Conservation (phyloP, 2,329 filamentous ascomycete species). For the Xylogone sp. region DNA sequence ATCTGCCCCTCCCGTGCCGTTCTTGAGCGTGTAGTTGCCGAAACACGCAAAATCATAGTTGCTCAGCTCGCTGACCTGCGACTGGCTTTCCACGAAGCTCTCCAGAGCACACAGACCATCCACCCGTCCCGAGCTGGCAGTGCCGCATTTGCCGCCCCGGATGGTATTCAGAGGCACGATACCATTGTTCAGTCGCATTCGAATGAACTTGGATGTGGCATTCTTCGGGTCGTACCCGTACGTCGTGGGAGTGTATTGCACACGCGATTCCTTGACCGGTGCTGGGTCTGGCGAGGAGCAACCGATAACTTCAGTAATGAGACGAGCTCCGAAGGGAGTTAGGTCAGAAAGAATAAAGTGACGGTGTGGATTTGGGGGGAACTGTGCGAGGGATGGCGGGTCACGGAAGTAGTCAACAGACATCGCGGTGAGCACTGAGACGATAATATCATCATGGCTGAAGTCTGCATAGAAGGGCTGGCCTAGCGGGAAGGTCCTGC, state of each 20-base stretch:
- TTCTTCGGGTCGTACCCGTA: conserved; percentile 41
- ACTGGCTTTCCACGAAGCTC: conserved; percentile 38
- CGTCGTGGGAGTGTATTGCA: conserved; percentile 37
- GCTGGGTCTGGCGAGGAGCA: conserved; percentile 38
- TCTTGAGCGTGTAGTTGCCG: conserved; percentile 40
- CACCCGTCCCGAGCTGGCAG: conserved; percentile 27
- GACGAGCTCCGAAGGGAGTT: conserved; percentile 50
- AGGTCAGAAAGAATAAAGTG: conserved; percentile 46
- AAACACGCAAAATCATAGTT: conserved; percentile 47
- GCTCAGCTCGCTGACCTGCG: conserved; percentile 31
- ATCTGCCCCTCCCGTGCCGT: conserved; percentile 34
- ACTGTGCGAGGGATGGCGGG: conserved; percentile 37
- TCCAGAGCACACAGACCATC: conserved; percentile 42
- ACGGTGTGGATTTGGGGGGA: conserved; percentile 38
- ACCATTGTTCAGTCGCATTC: conserved; percentile 46
- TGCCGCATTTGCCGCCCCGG: conserved; percentile 39
- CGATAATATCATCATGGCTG: conserved; percentile 84
- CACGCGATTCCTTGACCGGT: conserved; percentile 33
- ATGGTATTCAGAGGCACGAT: conserved; percentile 44
- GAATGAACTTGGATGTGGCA: conserved; percentile 42
- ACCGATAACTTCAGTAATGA: conserved; percentile 53
- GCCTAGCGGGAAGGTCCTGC: conserved; percentile 67
- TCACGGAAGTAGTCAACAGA: conserved; percentile 51
- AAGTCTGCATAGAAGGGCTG: conserved; percentile 77
- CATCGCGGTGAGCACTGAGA: conserved; percentile 54